Percentiles rank a stretch among this genome's conserved stretches.
Conservation (phyloP, 768 basidiomycete genomes). For the Trametes maxima region DNA sequence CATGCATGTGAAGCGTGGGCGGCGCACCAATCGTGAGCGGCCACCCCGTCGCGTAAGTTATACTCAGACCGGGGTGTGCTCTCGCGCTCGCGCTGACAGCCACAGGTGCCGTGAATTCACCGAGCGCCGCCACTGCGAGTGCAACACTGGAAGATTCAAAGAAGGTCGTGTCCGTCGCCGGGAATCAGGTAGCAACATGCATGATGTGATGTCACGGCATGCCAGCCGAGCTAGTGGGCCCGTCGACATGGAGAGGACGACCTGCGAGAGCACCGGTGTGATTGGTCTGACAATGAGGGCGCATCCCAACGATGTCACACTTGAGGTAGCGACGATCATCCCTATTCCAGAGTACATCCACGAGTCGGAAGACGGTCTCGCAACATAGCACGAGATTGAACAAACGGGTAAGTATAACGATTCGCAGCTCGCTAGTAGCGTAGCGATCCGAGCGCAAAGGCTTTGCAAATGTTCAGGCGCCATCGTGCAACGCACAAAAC, state of each 20-base stretch:
- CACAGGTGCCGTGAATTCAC: neutral
- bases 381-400: no score
- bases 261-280: neutral
- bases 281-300: neutral
- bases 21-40: slow-evolving; percentile 7
- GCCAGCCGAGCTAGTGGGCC: neutral
- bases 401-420: no score
- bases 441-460: neutral
- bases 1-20: slow-evolving; percentile 6
- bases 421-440: neutral
- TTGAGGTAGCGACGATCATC: neutral
- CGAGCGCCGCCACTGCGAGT: neutral
- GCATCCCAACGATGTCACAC: neutral
- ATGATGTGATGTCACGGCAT: neutral
- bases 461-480: neutral
- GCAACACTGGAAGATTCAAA: neutral
- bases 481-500: neutral
- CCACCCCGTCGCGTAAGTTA: slow-evolving; percentile 10
- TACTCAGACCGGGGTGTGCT: slow-evolving; percentile 7
- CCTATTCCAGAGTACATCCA: neutral
- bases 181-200: no score
- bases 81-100: neutral
- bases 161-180: neutral
- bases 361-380: neutral
- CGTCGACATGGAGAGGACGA: slow-evolving; percentile 2